Base-by-base conservation (phyloP, 805 yeast species). In the Teunomyces lycoperdinae region DNA sequence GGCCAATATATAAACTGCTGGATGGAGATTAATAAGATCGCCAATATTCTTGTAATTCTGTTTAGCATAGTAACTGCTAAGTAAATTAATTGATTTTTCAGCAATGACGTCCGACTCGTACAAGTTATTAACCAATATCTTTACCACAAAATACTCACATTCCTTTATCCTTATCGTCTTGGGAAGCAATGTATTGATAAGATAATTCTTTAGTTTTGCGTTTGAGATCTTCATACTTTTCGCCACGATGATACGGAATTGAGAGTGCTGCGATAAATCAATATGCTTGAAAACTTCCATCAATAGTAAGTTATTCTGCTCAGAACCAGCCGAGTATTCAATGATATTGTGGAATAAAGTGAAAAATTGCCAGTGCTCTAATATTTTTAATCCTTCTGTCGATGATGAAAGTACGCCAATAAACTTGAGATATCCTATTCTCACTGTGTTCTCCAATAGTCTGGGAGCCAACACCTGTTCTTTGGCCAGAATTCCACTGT, bases 341-440 rank as follows among this genome's bases (percentile, higher is more conserved):
- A 87, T 74, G 46, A 90, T 78, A 56, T 88, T 88, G 56, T 86
- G 84, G 45, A 90, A 72, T 66, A 88, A 83, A 48, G 85, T 90
- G 66, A 89, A 88, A 50, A 92, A 77, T 56, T 90, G 86, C 94
- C 96, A 88, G 51, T 87, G 83, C 44, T 83, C 86, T 49, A 94
- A 62, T 55, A 92, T 72, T 39, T 73, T 73, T 20, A 87, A 64
- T 0, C 99, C 99, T 42, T 77, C 73, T 0, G 68, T 60, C 33
- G 79, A 74, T 2, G 76, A 67, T 3, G 90, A 80, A 13, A 94
- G 66, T 0, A 84, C 81, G 0, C 97, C 97, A 9, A 94, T 65
- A 59, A 92, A 79, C 49, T 80, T 78, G 52, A 94, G 79, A 62
- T 91, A 92, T 0, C 97, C 97, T 49, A 72, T 66, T 38, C 89